phyloP scores from a whole-genome alignment of 805 yeast species.

The Cephaloascus albidus region DNA sequence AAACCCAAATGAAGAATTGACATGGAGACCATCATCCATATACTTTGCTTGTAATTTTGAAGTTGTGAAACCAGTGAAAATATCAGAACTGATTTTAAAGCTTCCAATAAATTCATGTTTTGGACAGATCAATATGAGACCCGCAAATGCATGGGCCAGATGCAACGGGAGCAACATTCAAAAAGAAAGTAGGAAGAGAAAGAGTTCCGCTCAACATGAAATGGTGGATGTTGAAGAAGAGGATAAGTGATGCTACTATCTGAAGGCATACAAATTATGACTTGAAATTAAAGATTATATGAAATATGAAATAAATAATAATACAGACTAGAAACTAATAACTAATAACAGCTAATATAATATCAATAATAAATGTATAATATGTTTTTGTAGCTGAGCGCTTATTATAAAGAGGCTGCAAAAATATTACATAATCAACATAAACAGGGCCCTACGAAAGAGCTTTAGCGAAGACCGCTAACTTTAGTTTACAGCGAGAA shows the following conservation, averaged over 20 bases:
- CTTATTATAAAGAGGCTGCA: too few relatives aligned
- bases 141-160: background rate
- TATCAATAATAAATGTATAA: background rate
- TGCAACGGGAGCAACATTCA: too few relatives aligned
- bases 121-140: background rate
- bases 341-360: background rate
- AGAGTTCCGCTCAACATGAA: too few relatives aligned
- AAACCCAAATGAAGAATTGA: background rate
- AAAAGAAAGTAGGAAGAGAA: too few relatives aligned
- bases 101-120: background rate
- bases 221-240: background rate
- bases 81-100: background rate
- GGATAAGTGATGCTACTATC: too few relatives aligned
- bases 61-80: background rate
- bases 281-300: too few relatives aligned
- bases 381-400: background rate
- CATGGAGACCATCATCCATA: background rate
- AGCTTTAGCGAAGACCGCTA: background rate
- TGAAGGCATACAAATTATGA: too few relatives aligned
- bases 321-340: background rate
- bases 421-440: too few relatives aligned
- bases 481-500: background rate
- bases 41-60: background rate
- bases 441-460: background rate
- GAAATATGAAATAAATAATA: background rate